These are phyloP conservation scores for Lipomyces chichibuensis DNA, from an alignment of 805 yeast species.

Conservation along the genomic window DNA sequence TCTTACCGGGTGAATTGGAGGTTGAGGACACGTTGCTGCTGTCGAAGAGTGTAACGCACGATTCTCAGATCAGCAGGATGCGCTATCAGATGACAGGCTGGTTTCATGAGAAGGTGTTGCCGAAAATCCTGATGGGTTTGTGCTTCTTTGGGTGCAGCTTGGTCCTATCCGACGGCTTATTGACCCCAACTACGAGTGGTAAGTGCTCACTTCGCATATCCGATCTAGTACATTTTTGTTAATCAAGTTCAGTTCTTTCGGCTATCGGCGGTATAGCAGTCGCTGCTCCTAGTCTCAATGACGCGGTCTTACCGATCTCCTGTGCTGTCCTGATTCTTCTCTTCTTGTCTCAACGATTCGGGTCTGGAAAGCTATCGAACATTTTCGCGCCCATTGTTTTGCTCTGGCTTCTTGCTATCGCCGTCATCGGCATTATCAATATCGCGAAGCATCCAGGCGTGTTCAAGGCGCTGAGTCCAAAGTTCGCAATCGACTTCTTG, in stretches of 20 bases:
- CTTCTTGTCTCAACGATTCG: conserved; percentile 54
- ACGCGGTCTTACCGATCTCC: conserved; percentile 53
- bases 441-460: conserved; percentile 51
- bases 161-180: conserved; percentile 61
- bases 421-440: conserved; percentile 53
- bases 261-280: conserved; percentile 61
- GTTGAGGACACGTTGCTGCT: conserved; percentile 44
- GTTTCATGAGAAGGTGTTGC: conserved; percentile 39
- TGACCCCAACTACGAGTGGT: conserved; percentile 63
- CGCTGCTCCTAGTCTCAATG: conserved; percentile 52
- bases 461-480: conserved; percentile 55
- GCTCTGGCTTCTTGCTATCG: conserved; percentile 54
- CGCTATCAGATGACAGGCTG: conserved; percentile 18
- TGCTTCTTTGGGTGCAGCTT: conserved; percentile 60
- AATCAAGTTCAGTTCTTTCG: conserved; percentile 47
- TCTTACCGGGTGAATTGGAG: conserved; percentile 46
- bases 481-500: conserved; percentile 54
- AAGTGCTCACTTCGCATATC: background rate
- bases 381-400: conserved; percentile 59
- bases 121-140: conserved; percentile 41
- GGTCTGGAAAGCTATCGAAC: conserved; percentile 54
- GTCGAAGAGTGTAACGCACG: conserved; percentile 48
- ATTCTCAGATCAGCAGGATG: conserved; percentile 13
- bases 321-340: conserved; percentile 52
- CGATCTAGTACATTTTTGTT: background rate